phyloP scores from a whole-genome alignment of 768 basidiomycete genomes.

The Hypholoma fasciculare region DNA sequence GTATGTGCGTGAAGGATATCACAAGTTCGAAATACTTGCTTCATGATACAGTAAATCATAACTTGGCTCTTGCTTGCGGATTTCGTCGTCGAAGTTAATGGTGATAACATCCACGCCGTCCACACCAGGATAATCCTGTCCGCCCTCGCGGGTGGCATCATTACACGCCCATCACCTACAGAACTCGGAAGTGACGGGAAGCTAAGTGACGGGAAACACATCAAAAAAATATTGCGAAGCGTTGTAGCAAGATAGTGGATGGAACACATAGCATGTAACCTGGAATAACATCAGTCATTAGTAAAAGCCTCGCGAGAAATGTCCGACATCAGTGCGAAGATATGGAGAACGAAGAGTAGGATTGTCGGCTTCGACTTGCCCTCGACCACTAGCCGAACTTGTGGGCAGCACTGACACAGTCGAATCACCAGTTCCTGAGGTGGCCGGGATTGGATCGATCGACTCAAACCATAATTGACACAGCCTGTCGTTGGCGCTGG shows the following conservation, averaged over 20 bases:
- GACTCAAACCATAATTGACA: slow-evolving; percentile 76
- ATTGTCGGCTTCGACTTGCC: too few relatives aligned
- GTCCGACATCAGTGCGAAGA: slow-evolving; percentile 77
- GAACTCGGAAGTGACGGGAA: too few relatives aligned
- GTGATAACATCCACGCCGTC: too few relatives aligned
- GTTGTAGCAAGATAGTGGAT: slow-evolving; percentile 47
- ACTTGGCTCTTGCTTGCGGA: too few relatives aligned
- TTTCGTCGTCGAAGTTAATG: too few relatives aligned
- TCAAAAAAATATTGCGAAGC: slow-evolving; percentile 53
- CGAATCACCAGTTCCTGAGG: slow-evolving; percentile 85
- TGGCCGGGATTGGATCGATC: slow-evolving; percentile 69
- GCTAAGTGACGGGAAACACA: background rate
- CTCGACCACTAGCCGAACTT: slow-evolving; percentile 95
- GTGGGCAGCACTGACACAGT: slow-evolving; percentile 82
- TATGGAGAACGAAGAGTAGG: slow-evolving; percentile 75
- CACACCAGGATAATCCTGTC: too few relatives aligned
- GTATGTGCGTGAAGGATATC: too few relatives aligned
- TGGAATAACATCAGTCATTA: slow-evolving; percentile 26
- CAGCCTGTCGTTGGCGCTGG: slow-evolving; percentile 73
- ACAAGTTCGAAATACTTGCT: too few relatives aligned
- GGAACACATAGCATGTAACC: slow-evolving; percentile 82
- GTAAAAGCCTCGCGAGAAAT: background rate
- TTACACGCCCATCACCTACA: too few relatives aligned
- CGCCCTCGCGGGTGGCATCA: too few relatives aligned
- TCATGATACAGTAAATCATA: too few relatives aligned